These are phyloP conservation scores for Didymella pomorum DNA, from an alignment of 2,329 filamentous ascomycete species.

Conservation along the genomic window DNA sequence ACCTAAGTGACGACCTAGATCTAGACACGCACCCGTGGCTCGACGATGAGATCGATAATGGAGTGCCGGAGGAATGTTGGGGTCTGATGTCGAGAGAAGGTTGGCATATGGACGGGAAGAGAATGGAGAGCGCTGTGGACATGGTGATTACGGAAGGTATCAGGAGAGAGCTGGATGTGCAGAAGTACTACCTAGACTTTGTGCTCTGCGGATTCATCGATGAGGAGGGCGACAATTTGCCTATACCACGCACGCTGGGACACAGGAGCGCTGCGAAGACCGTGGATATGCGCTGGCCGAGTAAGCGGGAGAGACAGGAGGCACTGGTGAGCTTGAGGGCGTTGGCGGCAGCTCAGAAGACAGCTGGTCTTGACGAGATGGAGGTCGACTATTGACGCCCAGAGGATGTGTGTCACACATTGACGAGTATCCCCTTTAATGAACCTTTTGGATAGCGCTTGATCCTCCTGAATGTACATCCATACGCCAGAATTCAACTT, in stretches of 20 bases:
- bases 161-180: conserved; percentile 62
- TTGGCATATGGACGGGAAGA: conserved; percentile 65
- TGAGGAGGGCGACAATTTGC: conserved; percentile 57
- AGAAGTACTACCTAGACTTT: conserved; percentile 64
- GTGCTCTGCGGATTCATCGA: conserved; percentile 70
- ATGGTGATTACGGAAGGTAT: conserved; percentile 61
- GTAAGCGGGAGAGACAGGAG: not conserved
- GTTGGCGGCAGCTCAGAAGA: not conserved
- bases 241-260: conserved; percentile 58
- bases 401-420: too few relatives aligned
- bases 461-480: not conserved
- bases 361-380: not conserved
- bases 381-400: not conserved
- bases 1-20: conserved; percentile 33
- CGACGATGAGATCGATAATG: conserved; percentile 34
- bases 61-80: conserved; percentile 39
- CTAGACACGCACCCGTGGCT: conserved; percentile 30
- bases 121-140: conserved; percentile 54
- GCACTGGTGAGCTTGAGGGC: conserved; percentile 1
- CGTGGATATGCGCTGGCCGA: conserved; percentile 11
- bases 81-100: conserved; percentile 48
- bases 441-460: not conserved
- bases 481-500: too few relatives aligned
- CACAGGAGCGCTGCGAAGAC: conserved; percentile 54
- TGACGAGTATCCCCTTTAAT: not conserved